These are phyloP conservation scores for Aspergillus leporis DNA, from an alignment of 495 filamentous ascomycete species.

Conservation along the genomic window DNA sequence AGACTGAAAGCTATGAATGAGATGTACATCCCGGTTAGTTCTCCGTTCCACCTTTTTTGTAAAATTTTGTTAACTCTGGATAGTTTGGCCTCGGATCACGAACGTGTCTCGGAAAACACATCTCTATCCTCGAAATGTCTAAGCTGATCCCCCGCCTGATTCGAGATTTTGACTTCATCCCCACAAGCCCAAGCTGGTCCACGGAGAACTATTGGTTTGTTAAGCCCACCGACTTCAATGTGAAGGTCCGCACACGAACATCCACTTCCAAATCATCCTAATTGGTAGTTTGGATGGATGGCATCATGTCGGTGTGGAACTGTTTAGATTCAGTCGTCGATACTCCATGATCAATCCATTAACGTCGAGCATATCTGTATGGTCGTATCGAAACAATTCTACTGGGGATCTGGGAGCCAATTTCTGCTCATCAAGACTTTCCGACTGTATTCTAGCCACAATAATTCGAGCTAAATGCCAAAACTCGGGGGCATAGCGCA, in stretches of 20 bases:
- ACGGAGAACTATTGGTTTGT: slow-evolving; percentile 52
- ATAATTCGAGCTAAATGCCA: slow-evolving; percentile 33
- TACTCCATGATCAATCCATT: slow-evolving; percentile 35
- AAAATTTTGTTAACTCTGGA: slow-evolving; percentile 2
- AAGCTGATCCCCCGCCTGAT: slow-evolving; percentile 50
- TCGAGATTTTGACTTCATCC: slow-evolving; percentile 41
- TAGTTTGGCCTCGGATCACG: slow-evolving; percentile 50
- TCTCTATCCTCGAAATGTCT: slow-evolving; percentile 48
- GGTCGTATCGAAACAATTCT: slow-evolving; percentile 22
- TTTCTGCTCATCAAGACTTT: slow-evolving; percentile 7
- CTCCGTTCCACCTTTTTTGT: not conserved
- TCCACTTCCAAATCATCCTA: not conserved
- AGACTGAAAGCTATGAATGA: slow-evolving; percentile 41
- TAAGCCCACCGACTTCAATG: slow-evolving; percentile 41
- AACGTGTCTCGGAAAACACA: slow-evolving; percentile 50
- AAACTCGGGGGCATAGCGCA: slow-evolving; percentile 28
- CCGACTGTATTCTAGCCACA: slow-evolving; percentile 16
- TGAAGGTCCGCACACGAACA: slow-evolving; percentile 18
- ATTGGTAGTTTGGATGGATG: not conserved
- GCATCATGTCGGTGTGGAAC: slow-evolving; percentile 3
- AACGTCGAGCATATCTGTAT: slow-evolving; percentile 33
- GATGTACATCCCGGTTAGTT: slow-evolving; percentile 43
- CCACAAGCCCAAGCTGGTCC: slow-evolving; percentile 32
- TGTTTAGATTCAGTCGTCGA: slow-evolving; percentile 25
- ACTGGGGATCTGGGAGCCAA: not conserved